phyloP scores from a whole-genome alignment of 495 filamentous ascomycete species.

The Aspergillus bridgeri region DNA sequence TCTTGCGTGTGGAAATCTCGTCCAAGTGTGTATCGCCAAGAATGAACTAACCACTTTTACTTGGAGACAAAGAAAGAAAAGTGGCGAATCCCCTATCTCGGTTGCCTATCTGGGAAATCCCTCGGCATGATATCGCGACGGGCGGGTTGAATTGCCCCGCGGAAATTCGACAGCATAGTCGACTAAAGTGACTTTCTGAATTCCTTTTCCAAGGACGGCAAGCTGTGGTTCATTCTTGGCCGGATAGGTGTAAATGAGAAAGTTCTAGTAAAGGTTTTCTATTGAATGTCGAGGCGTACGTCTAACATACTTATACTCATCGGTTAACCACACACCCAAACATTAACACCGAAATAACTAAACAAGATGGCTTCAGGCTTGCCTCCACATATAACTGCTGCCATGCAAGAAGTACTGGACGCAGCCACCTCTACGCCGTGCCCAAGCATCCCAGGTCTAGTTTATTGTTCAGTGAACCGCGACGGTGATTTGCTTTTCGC shows the following conservation, averaged over 20 bases:
- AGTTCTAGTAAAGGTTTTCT: no score
- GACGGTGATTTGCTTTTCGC: constrained; percentile 47
- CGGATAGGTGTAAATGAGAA: no score
- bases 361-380: background rate
- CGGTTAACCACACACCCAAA: no score
- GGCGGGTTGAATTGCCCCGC: background rate
- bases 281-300: no score
- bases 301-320: no score
- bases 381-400: background rate
- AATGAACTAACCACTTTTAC: no score
- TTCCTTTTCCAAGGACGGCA: no score
- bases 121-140: background rate
- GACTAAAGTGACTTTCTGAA: background rate
- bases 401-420: background rate
- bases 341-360: background rate
- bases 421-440: background rate
- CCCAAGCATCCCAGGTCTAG: constrained; percentile 3
- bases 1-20: no score
- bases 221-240: no score
- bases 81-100: background rate
- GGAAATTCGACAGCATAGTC: no score
- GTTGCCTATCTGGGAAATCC: background rate
- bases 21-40: no score
- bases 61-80: no score
- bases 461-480: constrained; percentile 6